A percentile compares a stretch with the other conserved stretches of the same genome.
Conservation (phyloP, 495 filamentous ascomycete genomes). For the Penicillium macrosclerotiorum region DNA sequence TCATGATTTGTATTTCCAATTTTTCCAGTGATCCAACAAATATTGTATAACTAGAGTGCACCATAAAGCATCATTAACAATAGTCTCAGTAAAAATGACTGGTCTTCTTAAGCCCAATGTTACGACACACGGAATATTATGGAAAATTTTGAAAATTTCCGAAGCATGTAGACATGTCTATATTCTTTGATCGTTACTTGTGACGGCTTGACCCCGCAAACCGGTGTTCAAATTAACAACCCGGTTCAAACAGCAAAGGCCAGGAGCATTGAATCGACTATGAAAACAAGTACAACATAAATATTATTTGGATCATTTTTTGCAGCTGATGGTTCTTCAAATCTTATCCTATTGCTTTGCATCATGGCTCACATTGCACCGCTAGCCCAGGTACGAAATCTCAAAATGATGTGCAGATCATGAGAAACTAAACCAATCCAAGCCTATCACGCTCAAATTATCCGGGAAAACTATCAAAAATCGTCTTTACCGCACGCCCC, state of each 20-base stretch:
- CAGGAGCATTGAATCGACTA: not conserved
- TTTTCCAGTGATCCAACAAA: not conserved
- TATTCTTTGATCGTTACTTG: not conserved
- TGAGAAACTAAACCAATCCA: not conserved
- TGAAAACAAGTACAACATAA: too few relatives aligned
- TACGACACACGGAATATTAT: too few relatives aligned
- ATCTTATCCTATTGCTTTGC: too few relatives aligned
- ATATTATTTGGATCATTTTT: too few relatives aligned
- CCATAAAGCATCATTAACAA: too few relatives aligned
- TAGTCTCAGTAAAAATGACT: too few relatives aligned
- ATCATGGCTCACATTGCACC: slow-evolving; percentile 8
- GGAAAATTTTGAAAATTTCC: not conserved
- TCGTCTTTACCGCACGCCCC: slow-evolving; percentile 14
- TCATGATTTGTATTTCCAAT: too few relatives aligned
- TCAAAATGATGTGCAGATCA: not conserved
- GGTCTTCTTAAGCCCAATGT: too few relatives aligned
- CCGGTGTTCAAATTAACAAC: not conserved
- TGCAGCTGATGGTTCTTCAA: too few relatives aligned
- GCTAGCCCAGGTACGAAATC: slow-evolving; percentile 3
- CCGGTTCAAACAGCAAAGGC: not conserved
- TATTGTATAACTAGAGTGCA: too few relatives aligned
- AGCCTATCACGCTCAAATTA: slow-evolving; percentile 17
- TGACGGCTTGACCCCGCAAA: not conserved
- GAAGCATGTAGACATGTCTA: not conserved
- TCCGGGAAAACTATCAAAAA: slow-evolving; percentile 18